Evolutionary conservation across 345 rosid genomes (phyloP), one percentile per base, ranked within the genome.

Genomic region (Eucalyptus curtisii): DNA sequence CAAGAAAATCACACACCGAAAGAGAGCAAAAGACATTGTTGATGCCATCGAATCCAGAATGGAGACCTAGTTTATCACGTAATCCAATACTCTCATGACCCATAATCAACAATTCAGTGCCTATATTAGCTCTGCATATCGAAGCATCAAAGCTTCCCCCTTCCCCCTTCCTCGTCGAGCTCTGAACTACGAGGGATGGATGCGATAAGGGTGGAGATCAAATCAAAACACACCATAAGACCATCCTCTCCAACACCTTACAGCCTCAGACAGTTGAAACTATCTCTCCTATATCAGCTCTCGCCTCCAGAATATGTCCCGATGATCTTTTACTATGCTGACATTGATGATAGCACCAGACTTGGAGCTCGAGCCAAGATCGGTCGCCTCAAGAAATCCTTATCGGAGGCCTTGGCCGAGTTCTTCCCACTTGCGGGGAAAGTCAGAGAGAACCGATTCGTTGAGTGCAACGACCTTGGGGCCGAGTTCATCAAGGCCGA

Each of bases 161-260:
- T 76, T 76, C 47, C 47, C 27, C 12, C 13, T 37, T 71, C 47
- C 47, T 76, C 47, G 30, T 40, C 24, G 27, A 76, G 84, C 84
- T 40, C 42, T 76, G 84, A 76, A 20, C 84, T 25, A 40, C 84
- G 7, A 40, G 47, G 24, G 84, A 82, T 22, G 79, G 66, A 71
- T 40, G 82, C 4, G 64, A 19, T 90, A 85, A 71, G 84, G 66
- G 57, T 89, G 22, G 16, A 50, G 45, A 89, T 91, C 86, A 89
- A 76, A 57, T 89, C 92, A 12, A 89, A 49, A 87, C 90, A 91
- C 59, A 55, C 84, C 64, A 91, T 90, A 79, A 90, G 88, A 86
- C 93, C 93, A 76, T 89, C 89, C 17, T 88, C 92, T 61, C 88
- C 92, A 88, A 89, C 92, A 14, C 93, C 93, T 37, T 15, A 20